A percentile compares a stretch with the other conserved stretches of the same genome.
Conservation (phyloP, 2,329 filamentous ascomycete species). For the Colletotrichum phormii region DNA sequence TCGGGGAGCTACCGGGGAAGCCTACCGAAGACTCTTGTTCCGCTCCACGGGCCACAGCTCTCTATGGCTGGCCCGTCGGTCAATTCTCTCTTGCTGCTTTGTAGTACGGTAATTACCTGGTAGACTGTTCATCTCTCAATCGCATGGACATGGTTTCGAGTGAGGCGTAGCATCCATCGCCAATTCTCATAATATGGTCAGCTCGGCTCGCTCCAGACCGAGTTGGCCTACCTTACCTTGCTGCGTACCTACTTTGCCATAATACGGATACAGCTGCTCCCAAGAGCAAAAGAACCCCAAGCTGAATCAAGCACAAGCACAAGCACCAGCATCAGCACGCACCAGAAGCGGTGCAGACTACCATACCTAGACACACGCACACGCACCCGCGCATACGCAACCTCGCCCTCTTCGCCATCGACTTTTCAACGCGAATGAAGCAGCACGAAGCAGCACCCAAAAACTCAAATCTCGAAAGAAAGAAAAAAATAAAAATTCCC, state of each 20-base stretch:
- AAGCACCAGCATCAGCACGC: too few species aligned
- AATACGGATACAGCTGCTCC: background rate
- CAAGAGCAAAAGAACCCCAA: background rate
- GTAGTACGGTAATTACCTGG: background rate
- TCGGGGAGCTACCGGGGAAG: background rate
- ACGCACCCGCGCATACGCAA: conserved; percentile 1
- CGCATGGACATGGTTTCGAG: background rate
- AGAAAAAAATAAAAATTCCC: background rate
- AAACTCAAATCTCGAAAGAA: background rate
- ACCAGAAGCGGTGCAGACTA: background rate
- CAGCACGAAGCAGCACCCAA: background rate
- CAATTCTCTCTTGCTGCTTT: background rate
- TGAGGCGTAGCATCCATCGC: background rate
- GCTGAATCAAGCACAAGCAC: background rate
- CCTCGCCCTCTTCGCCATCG: background rate
- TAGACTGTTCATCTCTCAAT: background rate
- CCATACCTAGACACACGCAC: background rate
- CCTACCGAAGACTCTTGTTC: conserved; percentile 3
- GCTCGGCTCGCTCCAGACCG: background rate
- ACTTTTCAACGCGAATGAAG: background rate
- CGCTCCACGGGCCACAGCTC: conserved; percentile 16
- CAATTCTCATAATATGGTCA: background rate
- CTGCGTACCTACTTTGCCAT: too few species aligned
- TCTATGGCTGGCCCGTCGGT: background rate
- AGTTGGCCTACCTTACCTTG: background rate